These are phyloP conservation scores for Amesomyces nigricolor DNA, from an alignment of 2,329 filamentous ascomycete species.

Conservation along the genomic window DNA sequence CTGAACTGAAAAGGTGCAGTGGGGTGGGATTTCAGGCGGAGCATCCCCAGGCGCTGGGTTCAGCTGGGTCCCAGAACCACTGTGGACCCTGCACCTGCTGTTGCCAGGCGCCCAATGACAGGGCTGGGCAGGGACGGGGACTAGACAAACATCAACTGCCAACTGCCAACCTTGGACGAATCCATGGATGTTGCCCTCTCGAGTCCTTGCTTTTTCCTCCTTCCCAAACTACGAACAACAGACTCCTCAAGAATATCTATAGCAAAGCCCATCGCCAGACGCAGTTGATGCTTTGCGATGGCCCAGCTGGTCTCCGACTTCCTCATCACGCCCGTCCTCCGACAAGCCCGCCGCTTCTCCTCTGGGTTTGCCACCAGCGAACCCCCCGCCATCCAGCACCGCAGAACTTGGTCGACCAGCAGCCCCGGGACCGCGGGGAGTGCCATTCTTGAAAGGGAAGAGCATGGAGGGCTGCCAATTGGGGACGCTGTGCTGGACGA, in stretches of 20 bases:
- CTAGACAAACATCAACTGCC: background rate
- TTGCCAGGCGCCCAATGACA: conserved; percentile 4
- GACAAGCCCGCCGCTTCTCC: conserved; percentile 60
- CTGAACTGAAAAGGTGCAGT: too few relatives aligned
- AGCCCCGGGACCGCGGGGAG: conserved; percentile 20
- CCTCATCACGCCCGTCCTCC: conserved; percentile 60
- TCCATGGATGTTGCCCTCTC: background rate
- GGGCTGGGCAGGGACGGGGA: background rate
- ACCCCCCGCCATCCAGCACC: conserved; percentile 21
- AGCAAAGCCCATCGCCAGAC: background rate
- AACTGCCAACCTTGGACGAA: background rate
- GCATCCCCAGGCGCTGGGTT: too few relatives aligned
- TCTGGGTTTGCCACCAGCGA: conserved; percentile 32
- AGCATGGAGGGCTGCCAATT: conserved; percentile 3
- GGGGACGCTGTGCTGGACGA: background rate
- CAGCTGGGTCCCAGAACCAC: too few relatives aligned
- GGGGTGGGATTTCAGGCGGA: too few relatives aligned
- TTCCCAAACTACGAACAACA: background rate
- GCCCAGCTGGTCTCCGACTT: conserved; percentile 59
- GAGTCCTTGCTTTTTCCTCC: background rate
- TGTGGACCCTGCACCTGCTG: conserved; percentile 3
- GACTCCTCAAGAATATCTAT: background rate
- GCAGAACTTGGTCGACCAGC: conserved; percentile 18
- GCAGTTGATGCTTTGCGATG: conserved; percentile 38
- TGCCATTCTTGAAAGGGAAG: conserved; percentile 24